phyloP scores from a whole-genome alignment of 805 yeast genomes.

The Lipomyces yamadae region DNA sequence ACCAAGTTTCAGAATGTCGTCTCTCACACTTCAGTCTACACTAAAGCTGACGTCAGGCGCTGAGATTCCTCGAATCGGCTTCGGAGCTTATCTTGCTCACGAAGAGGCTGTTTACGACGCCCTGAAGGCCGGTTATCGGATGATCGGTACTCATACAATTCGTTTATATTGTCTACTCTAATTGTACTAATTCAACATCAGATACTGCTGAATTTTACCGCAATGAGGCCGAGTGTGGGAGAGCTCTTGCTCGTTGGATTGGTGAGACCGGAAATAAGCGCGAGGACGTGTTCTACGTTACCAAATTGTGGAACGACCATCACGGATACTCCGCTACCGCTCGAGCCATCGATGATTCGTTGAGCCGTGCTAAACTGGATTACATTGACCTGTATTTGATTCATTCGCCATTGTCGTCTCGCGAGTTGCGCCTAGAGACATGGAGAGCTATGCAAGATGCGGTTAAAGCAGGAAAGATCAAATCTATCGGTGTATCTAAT shows the following conservation, averaged over 20 bases:
- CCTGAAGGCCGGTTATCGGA: slow-evolving; percentile 69
- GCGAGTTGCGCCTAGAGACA: slow-evolving; percentile 51
- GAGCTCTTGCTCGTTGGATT: slow-evolving; percentile 54
- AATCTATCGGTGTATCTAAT: slow-evolving; percentile 67
- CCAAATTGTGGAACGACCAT: slow-evolving; percentile 73
- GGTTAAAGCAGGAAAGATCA: slow-evolving; percentile 54
- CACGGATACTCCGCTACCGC: slow-evolving; percentile 61
- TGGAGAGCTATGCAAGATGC: slow-evolving; percentile 64
- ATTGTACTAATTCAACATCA: background rate
- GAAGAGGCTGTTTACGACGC: slow-evolving; percentile 59
- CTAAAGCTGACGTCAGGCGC: slow-evolving; percentile 23
- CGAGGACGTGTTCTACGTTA: slow-evolving; percentile 63
- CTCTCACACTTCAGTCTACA: slow-evolving; percentile 14
- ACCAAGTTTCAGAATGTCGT: slow-evolving; percentile 7
- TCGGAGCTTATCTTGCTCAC: slow-evolving; percentile 22
- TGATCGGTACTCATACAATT: slow-evolving; percentile 50
- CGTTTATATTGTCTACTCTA: background rate
- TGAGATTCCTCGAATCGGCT: slow-evolving; percentile 26
- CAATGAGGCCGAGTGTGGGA: slow-evolving; percentile 65
- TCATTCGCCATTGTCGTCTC: slow-evolving; percentile 52
- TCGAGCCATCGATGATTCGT: slow-evolving; percentile 60
- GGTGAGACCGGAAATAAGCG: slow-evolving; percentile 55
- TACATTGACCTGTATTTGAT: slow-evolving; percentile 76
- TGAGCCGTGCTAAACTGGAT: slow-evolving; percentile 58
- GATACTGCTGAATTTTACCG: slow-evolving; percentile 69